These are phyloP conservation scores for Blepharisma undulans DNA, from an alignment of 169 alveolate species.

Conservation along the genomic window DNA sequence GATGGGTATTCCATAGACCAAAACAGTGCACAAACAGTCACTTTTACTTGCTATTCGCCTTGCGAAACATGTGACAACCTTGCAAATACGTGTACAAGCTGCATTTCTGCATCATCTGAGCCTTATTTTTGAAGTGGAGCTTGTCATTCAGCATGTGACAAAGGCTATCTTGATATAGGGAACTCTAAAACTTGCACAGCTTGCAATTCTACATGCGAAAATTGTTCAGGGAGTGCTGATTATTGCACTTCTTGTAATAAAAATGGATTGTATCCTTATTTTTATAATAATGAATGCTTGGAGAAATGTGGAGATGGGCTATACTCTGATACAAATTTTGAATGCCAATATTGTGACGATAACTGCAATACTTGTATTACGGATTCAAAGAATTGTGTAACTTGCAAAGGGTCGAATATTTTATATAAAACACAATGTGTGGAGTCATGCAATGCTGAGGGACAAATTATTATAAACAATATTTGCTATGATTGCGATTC, in stretches of 20 bases:
- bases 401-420: not conserved
- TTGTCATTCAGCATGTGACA: conserved; percentile 15
- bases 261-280: not conserved
- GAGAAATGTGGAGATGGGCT: not conserved
- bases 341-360: not conserved
- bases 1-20: conserved; percentile 9
- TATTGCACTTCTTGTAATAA: conserved; percentile 15
- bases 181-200: not conserved
- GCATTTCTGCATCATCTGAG: not conserved
- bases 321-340: not conserved
- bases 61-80: conserved; percentile 14
- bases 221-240: not conserved
- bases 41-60: conserved; percentile 19
- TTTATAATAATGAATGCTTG: not conserved
- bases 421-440: not conserved
- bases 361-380: not conserved
- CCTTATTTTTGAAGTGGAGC: conserved; percentile 21
- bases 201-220: conserved; percentile 4
- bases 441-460: not conserved
- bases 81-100: conserved; percentile 13
- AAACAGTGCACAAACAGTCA: not conserved
- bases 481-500: not conserved
- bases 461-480: not conserved
- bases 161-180: conserved; percentile 21
- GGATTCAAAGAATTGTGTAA: not conserved